phyloP scores from a whole-genome alignment of 768 basidiomycete genomes.

The Mrakia gelida region DNA sequence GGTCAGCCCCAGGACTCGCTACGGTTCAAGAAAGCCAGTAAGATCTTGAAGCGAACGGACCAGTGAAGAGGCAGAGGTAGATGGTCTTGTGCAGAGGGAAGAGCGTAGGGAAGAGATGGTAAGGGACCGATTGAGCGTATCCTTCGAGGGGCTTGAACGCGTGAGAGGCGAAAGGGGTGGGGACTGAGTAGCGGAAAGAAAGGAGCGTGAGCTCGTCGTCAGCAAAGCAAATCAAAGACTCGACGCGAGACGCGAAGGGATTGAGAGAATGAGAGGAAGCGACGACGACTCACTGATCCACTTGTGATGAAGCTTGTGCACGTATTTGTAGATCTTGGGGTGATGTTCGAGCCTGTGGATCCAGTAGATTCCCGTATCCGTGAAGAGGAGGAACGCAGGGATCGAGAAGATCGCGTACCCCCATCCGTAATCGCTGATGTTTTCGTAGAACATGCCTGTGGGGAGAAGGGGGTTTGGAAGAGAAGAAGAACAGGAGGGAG shows the following conservation, averaged over 20 bases:
- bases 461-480: too few relatives aligned
- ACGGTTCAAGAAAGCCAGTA: too few relatives aligned
- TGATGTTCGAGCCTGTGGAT: conserved; percentile 83
- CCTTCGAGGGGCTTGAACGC: conserved; percentile 97
- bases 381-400: conserved; percentile 65
- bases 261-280: too few relatives aligned
- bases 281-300: conserved; percentile 78
- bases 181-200: conserved; percentile 54
- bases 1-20: neutral
- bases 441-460: conserved; percentile 57
- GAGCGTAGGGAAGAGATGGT: conserved; percentile 83
- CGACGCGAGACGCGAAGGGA: too few relatives aligned
- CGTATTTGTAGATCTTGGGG: conserved; percentile 75
- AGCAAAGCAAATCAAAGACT: too few relatives aligned
- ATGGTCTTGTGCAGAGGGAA: conserved; percentile 81
- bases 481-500: too few relatives aligned
- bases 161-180: conserved; percentile 94
- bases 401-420: conserved; percentile 36
- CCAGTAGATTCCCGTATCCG: conserved; percentile 95
- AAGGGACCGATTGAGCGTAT: conserved; percentile 87
- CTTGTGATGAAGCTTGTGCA: conserved; percentile 98
- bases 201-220: too few relatives aligned
- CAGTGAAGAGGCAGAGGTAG: conserved; percentile 78
- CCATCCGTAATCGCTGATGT: conserved; percentile 70
- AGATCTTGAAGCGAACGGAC: neutral